Conservation (phyloP, 306 rosid species). For the Cyclanthera cordifolia region DNA sequence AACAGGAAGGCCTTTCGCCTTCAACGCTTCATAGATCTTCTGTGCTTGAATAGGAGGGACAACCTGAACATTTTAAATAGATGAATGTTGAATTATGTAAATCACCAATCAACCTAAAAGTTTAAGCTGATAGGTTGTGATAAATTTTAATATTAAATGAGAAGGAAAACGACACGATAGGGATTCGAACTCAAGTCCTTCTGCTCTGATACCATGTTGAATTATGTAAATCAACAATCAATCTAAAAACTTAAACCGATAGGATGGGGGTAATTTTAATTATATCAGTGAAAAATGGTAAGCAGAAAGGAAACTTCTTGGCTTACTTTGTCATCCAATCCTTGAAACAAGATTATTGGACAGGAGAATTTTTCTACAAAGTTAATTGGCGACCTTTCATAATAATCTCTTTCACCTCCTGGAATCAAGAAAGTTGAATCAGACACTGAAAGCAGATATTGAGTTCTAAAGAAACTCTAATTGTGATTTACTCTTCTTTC, state of each 20-base stretch:
- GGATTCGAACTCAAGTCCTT: no score
- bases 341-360: slow-evolving; percentile 80
- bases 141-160: no score
- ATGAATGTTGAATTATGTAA: no score
- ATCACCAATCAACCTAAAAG: no score
- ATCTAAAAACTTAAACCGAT: no score
- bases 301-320: background rate
- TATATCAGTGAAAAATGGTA: background rate
- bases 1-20: slow-evolving; percentile 75
- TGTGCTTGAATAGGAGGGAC: slow-evolving; percentile 81
- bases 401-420: slow-evolving; percentile 54
- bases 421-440: slow-evolving; percentile 21
- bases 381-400: slow-evolving; percentile 76
- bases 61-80: slow-evolving; percentile 41
- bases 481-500: background rate
- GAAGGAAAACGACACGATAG: no score
- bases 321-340: slow-evolving; percentile 79
- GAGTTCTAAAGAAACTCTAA: background rate
- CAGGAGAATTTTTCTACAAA: slow-evolving; percentile 63
- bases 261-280: no score
- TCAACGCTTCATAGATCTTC: slow-evolving; percentile 58
- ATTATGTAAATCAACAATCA: no score
- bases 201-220: no score
- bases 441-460: background rate
- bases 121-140: no score